Base-by-base conservation (phyloP, 495 filamentous ascomycete genomes). In the Wilcoxina mikolae region DNA sequence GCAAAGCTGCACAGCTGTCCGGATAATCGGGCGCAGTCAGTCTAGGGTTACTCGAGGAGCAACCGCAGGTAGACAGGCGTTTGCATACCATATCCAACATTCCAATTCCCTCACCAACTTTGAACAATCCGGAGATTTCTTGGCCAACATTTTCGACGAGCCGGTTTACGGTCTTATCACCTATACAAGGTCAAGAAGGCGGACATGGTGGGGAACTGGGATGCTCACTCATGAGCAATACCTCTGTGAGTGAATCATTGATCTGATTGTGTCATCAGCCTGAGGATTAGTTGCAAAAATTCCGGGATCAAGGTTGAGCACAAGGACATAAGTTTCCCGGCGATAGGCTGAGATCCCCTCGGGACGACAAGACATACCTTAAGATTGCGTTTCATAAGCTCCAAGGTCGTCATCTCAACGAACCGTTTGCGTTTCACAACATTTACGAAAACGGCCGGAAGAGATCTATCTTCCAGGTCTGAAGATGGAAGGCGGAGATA, bases 371-470 rank as follows among this genome's bases (percentile, higher is more conserved):
- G 7, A 22, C 29, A 41, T 54, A 65, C 62, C 58, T 62, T 66
- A 49, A 58, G 57, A 43, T 66, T 66, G 12, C 64, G 70, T 61
- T 94, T 88, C 57, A 93, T 72, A 5, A 95, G 73, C 45, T 84
- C 78, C 11, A 94, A 64, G 0, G 91, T 96, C 62, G 88, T 84
- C 61, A 87, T 95, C 65, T 94, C 84, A 44, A 89, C 76, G 51
- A 74, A 74, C 26, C 76, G 79, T 60, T 80, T 87, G 65, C 80
- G 86, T 29, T 78, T 74, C 53, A 80, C 76, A 15, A 77, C 71
- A 58, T 95, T 95, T 62, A 90, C 81, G 52, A 95, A 82, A 3
- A 84, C 56, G n/a, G 81, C 74, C 0, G 83, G 80, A 3, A 95
- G 61, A 0, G 70, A 59, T 31, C 70, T 69, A 17, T 78, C 74